phyloP scores from a whole-genome alignment of 768 basidiomycete genomes.

The Lyophyllum semitale region DNA sequence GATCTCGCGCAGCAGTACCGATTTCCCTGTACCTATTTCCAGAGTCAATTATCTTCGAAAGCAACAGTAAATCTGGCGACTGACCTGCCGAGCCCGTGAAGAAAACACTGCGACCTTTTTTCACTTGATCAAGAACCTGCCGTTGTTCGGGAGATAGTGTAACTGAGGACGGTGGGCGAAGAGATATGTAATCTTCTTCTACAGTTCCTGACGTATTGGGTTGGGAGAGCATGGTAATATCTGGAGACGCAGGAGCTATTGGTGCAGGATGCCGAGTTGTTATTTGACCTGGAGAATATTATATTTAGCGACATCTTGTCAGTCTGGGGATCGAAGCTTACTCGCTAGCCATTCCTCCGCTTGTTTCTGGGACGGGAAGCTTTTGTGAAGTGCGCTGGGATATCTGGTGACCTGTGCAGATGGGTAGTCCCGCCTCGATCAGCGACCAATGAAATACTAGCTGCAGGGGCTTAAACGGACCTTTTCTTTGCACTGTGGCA shows the following conservation, averaged over 20 bases:
- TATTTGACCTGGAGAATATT: neutral
- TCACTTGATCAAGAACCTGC: constrained; percentile 51
- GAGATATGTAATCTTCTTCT: neutral
- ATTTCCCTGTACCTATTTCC: constrained; percentile 74
- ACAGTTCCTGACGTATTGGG: neutral
- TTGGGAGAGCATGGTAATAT: neutral
- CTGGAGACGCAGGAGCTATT: neutral
- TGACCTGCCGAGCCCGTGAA: constrained; percentile 86
- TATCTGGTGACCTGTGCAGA: constrained; percentile 48
- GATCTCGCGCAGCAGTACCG: constrained; percentile 76
- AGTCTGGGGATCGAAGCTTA: constrained; percentile 10
- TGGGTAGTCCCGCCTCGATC: neutral
- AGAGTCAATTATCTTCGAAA: neutral
- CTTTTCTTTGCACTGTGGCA: constrained; percentile 46
- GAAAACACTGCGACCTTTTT: constrained; percentile 68
- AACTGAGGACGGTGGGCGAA: constrained; percentile 7
- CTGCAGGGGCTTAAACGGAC: constrained; percentile 25
- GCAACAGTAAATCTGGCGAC: neutral
- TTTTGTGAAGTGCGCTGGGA: constrained; percentile 53
- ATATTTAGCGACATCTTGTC: neutral
- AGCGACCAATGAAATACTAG: neutral
- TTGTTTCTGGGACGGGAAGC: constrained; percentile 43
- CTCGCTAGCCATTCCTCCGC: constrained; percentile 56
- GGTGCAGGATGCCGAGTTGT: neutral
- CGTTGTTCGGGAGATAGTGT: constrained; percentile 58